Percentiles rank a stretch among this genome's conserved stretches.
Conservation (phyloP, 371 early-diverging fungal species). For the Rhizopus microsporus region DNA sequence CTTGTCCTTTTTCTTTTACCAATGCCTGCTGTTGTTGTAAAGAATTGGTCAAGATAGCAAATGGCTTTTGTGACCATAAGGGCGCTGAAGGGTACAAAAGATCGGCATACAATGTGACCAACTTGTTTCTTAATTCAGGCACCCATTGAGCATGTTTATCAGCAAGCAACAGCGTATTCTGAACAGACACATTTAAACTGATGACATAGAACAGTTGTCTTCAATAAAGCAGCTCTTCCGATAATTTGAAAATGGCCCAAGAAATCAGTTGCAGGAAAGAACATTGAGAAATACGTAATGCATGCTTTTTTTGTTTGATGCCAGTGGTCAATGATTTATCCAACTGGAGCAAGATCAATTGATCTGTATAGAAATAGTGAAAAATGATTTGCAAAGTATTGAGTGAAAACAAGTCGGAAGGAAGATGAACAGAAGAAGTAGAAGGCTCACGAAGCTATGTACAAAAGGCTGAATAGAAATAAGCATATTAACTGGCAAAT, state of each 20-base stretch:
- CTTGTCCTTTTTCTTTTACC: conserved; percentile 23
- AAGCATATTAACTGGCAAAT: conserved; percentile 40
- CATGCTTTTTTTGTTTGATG: conserved; percentile 32
- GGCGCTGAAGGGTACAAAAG: conserved; percentile 34
- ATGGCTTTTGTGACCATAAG: conserved; percentile 46
- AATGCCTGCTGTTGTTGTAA: conserved; percentile 13
- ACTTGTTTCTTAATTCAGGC: conserved; percentile 16
- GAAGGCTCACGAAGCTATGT: conserved; percentile 42
- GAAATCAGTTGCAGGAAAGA: conserved; percentile 43
- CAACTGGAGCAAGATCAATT: conserved; percentile 18
- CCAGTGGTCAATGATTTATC: conserved; percentile 6
- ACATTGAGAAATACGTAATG: conserved; percentile 34
- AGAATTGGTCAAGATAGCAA: conserved; percentile 37
- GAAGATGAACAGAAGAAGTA: conserved; percentile 34
- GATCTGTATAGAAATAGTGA: conserved; percentile 40
- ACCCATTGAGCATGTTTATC: conserved; percentile 27
- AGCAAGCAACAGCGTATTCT: conserved; percentile 47
- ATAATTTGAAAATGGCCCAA: conserved; percentile 36
- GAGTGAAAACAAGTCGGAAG: conserved; percentile 38
- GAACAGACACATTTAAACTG: conserved; percentile 41
- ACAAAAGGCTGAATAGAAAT: conserved; percentile 50
- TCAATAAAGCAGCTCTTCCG: conserved; percentile 27
- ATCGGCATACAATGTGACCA: conserved; percentile 37
- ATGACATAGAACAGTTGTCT: conserved; percentile 34
- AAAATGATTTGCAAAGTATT: conserved; percentile 34